phyloP scores from a whole-genome alignment of 2,329 filamentous ascomycete genomes.

The Fusarium sarcochroum region DNA sequence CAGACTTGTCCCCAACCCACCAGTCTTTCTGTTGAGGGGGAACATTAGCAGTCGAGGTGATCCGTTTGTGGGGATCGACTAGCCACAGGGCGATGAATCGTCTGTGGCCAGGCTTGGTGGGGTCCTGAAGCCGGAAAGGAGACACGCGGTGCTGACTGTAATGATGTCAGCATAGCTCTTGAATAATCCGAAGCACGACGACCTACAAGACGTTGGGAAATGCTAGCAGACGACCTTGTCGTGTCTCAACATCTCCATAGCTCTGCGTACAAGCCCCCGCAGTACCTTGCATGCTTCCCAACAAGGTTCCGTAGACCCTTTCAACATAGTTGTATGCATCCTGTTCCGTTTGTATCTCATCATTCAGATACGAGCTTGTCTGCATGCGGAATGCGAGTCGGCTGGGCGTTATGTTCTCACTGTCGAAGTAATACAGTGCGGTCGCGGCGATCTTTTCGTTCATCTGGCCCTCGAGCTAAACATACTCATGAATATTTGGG shows the following conservation, averaged over 20 bases:
- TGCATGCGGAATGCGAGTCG: not conserved
- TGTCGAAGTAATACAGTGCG: not conserved
- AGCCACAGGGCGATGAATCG: constrained; percentile 9
- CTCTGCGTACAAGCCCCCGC: not conserved
- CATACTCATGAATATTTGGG: not conserved
- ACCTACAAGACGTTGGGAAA: constrained; percentile 14
- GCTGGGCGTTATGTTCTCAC: constrained; percentile 5
- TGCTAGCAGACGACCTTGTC: not conserved
- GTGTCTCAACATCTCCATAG: constrained; percentile 7
- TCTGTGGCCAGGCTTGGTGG: constrained; percentile 1
- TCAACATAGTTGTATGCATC: not conserved
- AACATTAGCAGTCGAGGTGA: constrained; percentile 1
- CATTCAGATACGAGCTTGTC: not conserved
- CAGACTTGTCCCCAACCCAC: not conserved
- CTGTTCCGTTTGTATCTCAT: not conserved
- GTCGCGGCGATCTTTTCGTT: constrained; percentile 5
- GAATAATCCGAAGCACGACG: rapidly evolving
- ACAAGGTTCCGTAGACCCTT: not conserved
- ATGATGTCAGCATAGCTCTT: rapidly evolving
- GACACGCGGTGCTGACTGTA: not conserved
- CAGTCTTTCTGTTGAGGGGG: not conserved
- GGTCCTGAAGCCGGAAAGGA: not conserved
- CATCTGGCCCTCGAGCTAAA: constrained; percentile 11
- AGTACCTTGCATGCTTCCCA: not conserved
- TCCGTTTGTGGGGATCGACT: constrained; percentile 2